phyloP scores from a whole-genome alignment of 2,329 filamentous ascomycete genomes.

The Fusarium austroafricanum region DNA sequence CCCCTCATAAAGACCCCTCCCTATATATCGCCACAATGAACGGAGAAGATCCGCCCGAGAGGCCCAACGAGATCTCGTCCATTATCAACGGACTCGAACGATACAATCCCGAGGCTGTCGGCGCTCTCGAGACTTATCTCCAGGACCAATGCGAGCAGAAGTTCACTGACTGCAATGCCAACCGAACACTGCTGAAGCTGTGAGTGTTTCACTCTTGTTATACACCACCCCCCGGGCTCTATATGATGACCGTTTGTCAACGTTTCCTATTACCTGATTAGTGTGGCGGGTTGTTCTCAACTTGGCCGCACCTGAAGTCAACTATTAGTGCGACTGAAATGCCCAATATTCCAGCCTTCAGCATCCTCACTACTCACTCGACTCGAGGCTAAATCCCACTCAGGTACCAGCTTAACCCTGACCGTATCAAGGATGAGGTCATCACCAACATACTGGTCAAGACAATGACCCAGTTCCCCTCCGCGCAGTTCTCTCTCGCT shows the following conservation, averaged over 20 bases:
- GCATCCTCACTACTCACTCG: not conserved
- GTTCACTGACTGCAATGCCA: slow-evolving; percentile 96
- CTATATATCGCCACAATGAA: slow-evolving; percentile 63
- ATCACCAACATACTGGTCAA: slow-evolving; percentile 99
- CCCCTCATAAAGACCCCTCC: slow-evolving; percentile 12
- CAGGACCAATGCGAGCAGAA: slow-evolving; percentile 93
- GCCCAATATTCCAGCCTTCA: slow-evolving; percentile 22
- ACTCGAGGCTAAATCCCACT: slow-evolving; percentile 36
- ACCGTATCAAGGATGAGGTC: slow-evolving; percentile 95
- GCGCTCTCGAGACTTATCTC: slow-evolving; percentile 93
- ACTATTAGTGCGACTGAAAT: slow-evolving; percentile 80
- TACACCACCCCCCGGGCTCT: slow-evolving; percentile 33
- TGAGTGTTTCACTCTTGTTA: slow-evolving; percentile 66
- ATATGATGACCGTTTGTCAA: slow-evolving; percentile 81
- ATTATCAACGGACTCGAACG: slow-evolving; percentile 98
- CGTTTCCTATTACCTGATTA: slow-evolving; percentile 99
- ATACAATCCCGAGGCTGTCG: slow-evolving; percentile 98
- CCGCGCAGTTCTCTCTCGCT: slow-evolving; percentile 92
- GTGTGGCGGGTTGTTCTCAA: slow-evolving; percentile 61
- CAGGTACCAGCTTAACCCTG: slow-evolving; percentile 99
- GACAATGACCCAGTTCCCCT: slow-evolving; percentile 95
- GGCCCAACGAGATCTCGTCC: slow-evolving; percentile 89
- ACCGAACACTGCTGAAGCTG: slow-evolving; percentile 96
- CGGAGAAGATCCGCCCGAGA: slow-evolving; percentile 88
- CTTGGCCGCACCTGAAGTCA: slow-evolving; percentile 70